Base-by-base conservation (phyloP, 306 rosid genomes). In the Vigna hirtella region DNA sequence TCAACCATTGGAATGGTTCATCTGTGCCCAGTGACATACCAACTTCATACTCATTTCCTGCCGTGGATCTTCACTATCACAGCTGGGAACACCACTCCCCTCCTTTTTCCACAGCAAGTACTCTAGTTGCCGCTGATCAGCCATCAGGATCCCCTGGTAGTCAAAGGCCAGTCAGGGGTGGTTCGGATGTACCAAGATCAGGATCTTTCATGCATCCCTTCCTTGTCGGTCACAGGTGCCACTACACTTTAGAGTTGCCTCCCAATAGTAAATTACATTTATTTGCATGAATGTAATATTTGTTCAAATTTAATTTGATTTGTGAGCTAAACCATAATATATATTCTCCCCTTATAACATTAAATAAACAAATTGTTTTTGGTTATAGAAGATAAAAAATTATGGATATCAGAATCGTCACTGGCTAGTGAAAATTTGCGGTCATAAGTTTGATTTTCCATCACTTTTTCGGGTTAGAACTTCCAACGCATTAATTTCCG, bases 81-180 rank as follows among this genome's bases (percentile, higher is more conserved):
- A 77, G 85, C 77, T 95, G 98, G 98, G 98, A 92, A 71, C 98
- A 86, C 83, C 95, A 88, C 81, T 83, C 97, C 38, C 83, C 97
- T 45, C 93, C 97, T 73, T 95, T 95, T 76, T 85, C 99, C 71
- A 77, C 97, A 20, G 74, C 85, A 68, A 84, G 58, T 79, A 86
- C 82, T 82, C 84, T 86, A 50, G 91, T 86, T 83, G 83, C 87
- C 63, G 68, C 87, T 34, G 97, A 93, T 77, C 98, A 85, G 77
- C 89, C 93, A 18, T 85, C 94, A 4, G 81, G 87, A 66, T 82
- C 91, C 36, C 84, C 96, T 14, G 85, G 81, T 76, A 77, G 81
- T 80, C 99, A 90, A 74, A 88, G 98, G 72, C 90, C 99, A 30
- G 85, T 84, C 70, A 84, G 99, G 86, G 85, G 86, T 51, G 83